phyloP scores from a whole-genome alignment of 768 basidiomycete genomes.

The Lepiota subincarnata region DNA sequence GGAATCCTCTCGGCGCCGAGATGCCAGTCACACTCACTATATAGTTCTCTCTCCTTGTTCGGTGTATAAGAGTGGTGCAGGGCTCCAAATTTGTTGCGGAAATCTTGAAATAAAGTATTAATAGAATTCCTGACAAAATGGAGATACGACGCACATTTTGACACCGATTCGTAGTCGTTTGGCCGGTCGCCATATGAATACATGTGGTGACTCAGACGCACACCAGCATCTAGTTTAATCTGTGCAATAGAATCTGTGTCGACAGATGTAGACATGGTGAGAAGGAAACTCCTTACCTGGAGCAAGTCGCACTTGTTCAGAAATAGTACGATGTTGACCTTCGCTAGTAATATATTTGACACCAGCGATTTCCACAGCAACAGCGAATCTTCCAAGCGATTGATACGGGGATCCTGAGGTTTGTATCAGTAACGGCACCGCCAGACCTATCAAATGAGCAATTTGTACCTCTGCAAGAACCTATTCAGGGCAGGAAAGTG shows the following conservation, averaged over 20 bases:
- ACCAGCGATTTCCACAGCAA: slow-evolving; percentile 70
- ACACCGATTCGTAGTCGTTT: slow-evolving; percentile 76
- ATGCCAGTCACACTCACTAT: slow-evolving; percentile 43
- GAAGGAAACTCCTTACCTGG: slow-evolving; percentile 39
- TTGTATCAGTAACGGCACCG: slow-evolving; percentile 7
- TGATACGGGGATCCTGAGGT: slow-evolving; percentile 63
- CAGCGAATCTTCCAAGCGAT: slow-evolving; percentile 78
- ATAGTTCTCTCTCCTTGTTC: slow-evolving; percentile 69
- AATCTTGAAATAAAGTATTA: slow-evolving; percentile 42
- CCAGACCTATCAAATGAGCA: slow-evolving; percentile 7
- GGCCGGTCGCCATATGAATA: slow-evolving; percentile 66
- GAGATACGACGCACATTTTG: slow-evolving; percentile 53
- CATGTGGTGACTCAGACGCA: slow-evolving; percentile 67
- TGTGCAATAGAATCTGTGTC: slow-evolving; percentile 22
- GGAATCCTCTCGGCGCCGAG: not conserved
- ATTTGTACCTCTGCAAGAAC: slow-evolving; percentile 64
- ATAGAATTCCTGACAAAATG: not conserved
- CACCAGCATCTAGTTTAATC: slow-evolving; percentile 75
- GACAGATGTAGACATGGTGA: slow-evolving; percentile 5
- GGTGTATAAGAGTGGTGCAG: slow-evolving; percentile 65
- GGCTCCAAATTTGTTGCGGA: slow-evolving; percentile 67
- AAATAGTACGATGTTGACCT: slow-evolving; percentile 78
- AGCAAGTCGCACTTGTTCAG: slow-evolving; percentile 80
- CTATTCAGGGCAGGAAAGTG: slow-evolving; percentile 18
- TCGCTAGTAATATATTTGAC: slow-evolving; percentile 66